A percentile compares a stretch with the other conserved stretches of the same genome.
Conservation (phyloP, 257 asterid genomes). For the Jasminum sambac region DNA sequence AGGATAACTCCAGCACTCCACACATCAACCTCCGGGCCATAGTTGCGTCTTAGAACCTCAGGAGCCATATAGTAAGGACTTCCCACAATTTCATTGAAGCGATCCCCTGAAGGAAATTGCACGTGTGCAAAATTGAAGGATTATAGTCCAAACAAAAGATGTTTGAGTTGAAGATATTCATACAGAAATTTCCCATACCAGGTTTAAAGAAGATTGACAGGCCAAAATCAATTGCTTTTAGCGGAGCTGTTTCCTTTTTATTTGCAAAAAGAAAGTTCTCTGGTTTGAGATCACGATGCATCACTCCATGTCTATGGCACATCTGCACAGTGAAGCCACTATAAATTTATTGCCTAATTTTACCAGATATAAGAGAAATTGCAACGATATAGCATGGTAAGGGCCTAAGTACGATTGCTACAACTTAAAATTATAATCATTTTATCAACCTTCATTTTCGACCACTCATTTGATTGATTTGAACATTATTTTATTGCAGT, state of each 20-base stretch:
- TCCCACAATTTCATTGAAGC: constrained; percentile 71
- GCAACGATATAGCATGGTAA: not conserved
- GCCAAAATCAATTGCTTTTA: constrained; percentile 75
- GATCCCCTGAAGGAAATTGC: constrained; percentile 46
- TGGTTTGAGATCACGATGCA: constrained; percentile 83
- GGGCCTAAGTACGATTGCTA: no score
- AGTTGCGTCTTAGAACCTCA: constrained; percentile 69
- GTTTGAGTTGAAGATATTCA: not conserved
- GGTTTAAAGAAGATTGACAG: constrained; percentile 66
- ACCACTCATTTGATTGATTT: no score
- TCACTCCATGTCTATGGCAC: constrained; percentile 75
- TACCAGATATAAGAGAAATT: constrained; percentile 1
- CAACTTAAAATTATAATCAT: no score
- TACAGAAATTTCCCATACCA: constrained; percentile 38
- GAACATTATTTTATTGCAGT: no score
- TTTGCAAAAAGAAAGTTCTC: constrained; percentile 68
- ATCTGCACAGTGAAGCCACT: constrained; percentile 39
- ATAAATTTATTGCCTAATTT: not conserved
- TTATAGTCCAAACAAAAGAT: not conserved
- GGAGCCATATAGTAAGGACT: constrained; percentile 91
- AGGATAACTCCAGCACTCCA: constrained; percentile 82
- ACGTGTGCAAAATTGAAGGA: constrained; percentile 9
- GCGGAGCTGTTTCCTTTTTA: constrained; percentile 62
- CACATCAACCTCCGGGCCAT: constrained; percentile 67
- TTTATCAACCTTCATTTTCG: no score